Conservation (phyloP, 768 basidiomycete species). For the Phanerochaete sordida region DNA sequence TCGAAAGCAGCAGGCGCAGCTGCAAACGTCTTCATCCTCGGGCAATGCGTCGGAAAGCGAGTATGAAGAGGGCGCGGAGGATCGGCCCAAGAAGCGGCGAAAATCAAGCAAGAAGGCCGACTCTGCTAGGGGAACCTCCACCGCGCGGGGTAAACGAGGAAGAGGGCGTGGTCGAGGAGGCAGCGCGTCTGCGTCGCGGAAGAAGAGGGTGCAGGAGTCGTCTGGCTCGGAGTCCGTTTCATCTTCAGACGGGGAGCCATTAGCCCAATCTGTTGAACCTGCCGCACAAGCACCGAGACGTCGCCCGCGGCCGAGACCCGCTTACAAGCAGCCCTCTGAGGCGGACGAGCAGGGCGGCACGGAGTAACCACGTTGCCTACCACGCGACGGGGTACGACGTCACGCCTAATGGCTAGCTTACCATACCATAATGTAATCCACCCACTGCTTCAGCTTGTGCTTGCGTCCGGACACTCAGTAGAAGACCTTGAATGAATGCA, state of each 20-base stretch:
- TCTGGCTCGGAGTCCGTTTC: background rate
- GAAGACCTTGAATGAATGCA: background rate
- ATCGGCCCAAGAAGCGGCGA: conserved; percentile 30
- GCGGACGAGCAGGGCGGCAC: background rate
- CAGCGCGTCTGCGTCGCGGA: conserved; percentile 13
- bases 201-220: background rate
- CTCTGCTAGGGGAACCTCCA: background rate
- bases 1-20: conserved; percentile 43
- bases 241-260: background rate
- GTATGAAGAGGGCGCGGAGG: conserved; percentile 24
- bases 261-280: background rate
- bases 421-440: background rate
- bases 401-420: background rate
- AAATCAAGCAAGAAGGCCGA: conserved; percentile 17
- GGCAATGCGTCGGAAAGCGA: conserved; percentile 14
- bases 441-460: background rate
- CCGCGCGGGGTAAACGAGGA: background rate
- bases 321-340: background rate
- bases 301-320: background rate
- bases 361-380: background rate
- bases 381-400: background rate
- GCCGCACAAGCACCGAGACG: background rate
- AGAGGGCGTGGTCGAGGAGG: conserved; percentile 4
- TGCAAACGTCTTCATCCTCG: background rate
- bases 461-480: background rate